These are phyloP conservation scores for Brasenia schreberi DNA, from an alignment of 164 flowering plant species.

Conservation along the genomic window DNA sequence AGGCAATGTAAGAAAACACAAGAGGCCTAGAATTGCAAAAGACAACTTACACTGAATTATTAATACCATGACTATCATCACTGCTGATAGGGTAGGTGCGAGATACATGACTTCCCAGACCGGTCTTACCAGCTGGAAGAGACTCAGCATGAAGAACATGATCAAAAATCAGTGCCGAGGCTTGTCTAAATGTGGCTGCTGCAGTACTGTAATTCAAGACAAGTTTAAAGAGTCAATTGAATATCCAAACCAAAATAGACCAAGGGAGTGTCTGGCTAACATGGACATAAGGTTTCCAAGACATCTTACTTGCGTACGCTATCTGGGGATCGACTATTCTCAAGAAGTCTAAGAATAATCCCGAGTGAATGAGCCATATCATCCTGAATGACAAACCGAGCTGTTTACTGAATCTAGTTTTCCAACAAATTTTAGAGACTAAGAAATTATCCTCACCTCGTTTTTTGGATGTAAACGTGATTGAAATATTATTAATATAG, in stretches of 20 bases:
- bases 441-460: constrained; percentile 42
- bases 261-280: too few species aligned
- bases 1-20: too few species aligned
- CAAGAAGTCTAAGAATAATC: constrained; percentile 86
- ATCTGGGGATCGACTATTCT: constrained; percentile 71
- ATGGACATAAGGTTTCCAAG: neutral
- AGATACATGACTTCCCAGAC: constrained; percentile 48
- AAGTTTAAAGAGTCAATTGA: neutral
- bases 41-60: constrained; percentile 52
- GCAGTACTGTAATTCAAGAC: constrained; percentile 54
- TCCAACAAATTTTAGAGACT: neutral
- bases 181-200: constrained; percentile 98
- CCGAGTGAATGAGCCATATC: constrained; percentile 83
- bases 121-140: constrained; percentile 62
- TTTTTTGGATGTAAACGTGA: constrained; percentile 79
- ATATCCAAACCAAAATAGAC: too few species aligned
- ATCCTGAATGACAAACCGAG: constrained; percentile 30
- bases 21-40: neutral
- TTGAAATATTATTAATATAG: constrained; percentile 81
- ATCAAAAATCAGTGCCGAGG: constrained; percentile 93
- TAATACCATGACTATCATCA: constrained; percentile 73
- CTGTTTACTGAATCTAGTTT: neutral
- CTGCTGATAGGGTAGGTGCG: constrained; percentile 63
- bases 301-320: constrained; percentile 82
- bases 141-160: constrained; percentile 68